These are phyloP conservation scores for Didymellaceae sp. DNA, from an alignment of 2,329 filamentous ascomycete genomes.

Conservation along the genomic window DNA sequence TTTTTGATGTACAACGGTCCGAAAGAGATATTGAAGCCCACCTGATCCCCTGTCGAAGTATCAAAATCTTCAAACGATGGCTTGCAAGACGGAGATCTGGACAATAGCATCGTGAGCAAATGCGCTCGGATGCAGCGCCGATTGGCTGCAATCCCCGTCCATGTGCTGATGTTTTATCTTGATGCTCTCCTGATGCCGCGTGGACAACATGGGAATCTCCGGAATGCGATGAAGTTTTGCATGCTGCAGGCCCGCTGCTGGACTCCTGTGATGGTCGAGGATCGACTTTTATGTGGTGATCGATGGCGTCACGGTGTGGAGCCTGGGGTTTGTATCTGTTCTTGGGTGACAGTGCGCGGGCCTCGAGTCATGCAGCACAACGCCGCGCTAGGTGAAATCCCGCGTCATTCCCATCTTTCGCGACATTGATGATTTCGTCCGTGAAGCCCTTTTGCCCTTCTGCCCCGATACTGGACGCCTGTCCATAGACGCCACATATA, in stretches of 20 bases:
- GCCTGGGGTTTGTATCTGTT: conserved; percentile 1
- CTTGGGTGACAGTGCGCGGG: conserved; percentile 7
- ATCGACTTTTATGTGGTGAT: conserved; percentile 18
- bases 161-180: conserved; percentile 2
- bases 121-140: conserved; percentile 2
- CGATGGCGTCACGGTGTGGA: conserved; percentile 16
- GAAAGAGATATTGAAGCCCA: conserved; percentile 5
- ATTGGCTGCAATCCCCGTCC: conserved; percentile 4
- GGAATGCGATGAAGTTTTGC: conserved; percentile 5
- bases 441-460: conserved; percentile 7
- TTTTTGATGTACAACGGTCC: conserved; percentile 3
- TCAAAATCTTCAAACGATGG: conserved; percentile 1
- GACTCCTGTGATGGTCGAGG: conserved; percentile 2
- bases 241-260: conserved; percentile 3
- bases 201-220: conserved; percentile 9
- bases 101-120: conserved; percentile 1
- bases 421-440: conserved; percentile 14
- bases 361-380: conserved; percentile 13
- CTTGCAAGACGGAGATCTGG: neutral
- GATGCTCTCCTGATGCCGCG: conserved; percentile 6
- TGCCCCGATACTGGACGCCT: neutral
- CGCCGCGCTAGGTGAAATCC: conserved; percentile 13
- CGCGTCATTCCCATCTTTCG: conserved; percentile 17
- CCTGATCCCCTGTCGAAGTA: neutral
- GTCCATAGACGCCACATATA: conserved; percentile 1